Evolutionary conservation across 192 early-diverging fungal genomes (phyloP), one percentile per base, ranked within the genome.

Genomic region (Phycomyces blakesleeanus): DNA sequence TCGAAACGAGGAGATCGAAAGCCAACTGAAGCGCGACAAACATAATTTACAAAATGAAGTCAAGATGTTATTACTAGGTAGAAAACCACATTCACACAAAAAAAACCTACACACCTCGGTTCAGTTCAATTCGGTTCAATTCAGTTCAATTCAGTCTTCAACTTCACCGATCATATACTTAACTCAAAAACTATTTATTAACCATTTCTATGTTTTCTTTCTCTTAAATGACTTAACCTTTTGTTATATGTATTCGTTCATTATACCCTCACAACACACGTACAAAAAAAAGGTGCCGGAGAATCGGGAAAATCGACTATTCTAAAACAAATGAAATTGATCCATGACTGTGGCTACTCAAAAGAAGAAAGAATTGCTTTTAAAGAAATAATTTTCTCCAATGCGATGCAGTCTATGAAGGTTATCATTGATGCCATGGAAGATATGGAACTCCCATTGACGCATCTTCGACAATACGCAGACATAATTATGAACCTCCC

Each of bases 271-370:
- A 14, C 25, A 29, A 57, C 8, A 40, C 44, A 3, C 39, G 26
- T 21, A 20, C 38, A 40, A n/a, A 40, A 42, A 42, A 64, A 65
- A 90, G 91, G 90, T 71, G 93, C 95, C 42, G 95, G 95, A 65
- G 95, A 97, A 78, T 96, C 95, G 6, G 95, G 95, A 57, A 98
- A 98, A 80, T 90, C 87, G 34, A 98, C 95, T 18, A 95, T 98
- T 69, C 81, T 98, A 63, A 98, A 98, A 76, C 95, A 98, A 72
- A 96, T 98, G 93, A 94, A 93, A 74, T 83, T 98, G 52, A 96
- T 98, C 71, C 94, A 98, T 77, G 95, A 92, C 67, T 88, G 86
- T 63, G 95, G 95, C 9, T 98, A 95, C 78, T 89, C 86, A 60
- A 75, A 82, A 51, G 90, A 94, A 44, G 95, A 98, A 76, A 81